Base-by-base conservation (phyloP, 305 asterid species). In the Solanum hybrid region DNA sequence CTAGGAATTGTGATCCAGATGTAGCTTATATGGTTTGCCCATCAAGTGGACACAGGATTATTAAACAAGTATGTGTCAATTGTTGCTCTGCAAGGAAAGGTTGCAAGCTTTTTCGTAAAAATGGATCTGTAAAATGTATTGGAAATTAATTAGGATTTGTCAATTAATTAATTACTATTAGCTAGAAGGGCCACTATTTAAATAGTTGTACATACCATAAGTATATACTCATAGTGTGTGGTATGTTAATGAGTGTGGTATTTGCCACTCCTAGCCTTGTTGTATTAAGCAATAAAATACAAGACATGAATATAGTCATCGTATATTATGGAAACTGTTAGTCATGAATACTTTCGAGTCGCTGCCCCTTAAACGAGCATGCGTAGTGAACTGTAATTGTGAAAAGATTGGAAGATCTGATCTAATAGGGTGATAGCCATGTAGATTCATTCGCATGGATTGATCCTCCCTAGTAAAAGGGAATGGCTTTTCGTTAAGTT, bases 21-120 rank as follows among this genome's bases (percentile, higher is more conserved):
- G 27, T 87, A 70, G 89, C 33, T 8, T 70, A 87, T 51, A 87
- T 34, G 89, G 65, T 87, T 68, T 87, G 89, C 37, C 89, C 89
- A 68, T 75, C 89, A 15, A 70, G 37, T 75, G 80, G 65, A 17
- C 37, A 70, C 3, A 87, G 26, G 80, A 70, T 70, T 6, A 82
- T 29, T 26, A 87, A 11, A 87, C 36, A 27, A 17, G 38, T 84
- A 70, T 87, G 89, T 87, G 82, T 34, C 57, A 87, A 87, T 33
- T 87, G 89, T 75, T 87, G 89, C 82, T 68, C 89, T 36, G 89
- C 81, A 68, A 72, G 24, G 11, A 68, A 72, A 33, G 82, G 70
- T 39, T 87, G 82, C 70, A 72, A 87, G 17, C 70, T 87, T 65
- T 87, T 68, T 26, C 89, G 82, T 22, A 70, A 27, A 17, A 39